A percentile compares a stretch with the other conserved stretches of the same genome.
These are phyloP conservation scores for Geotrichum bryndzae DNA, from an alignment of 1,139 yeast species.

Conservation along the genomic window DNA sequence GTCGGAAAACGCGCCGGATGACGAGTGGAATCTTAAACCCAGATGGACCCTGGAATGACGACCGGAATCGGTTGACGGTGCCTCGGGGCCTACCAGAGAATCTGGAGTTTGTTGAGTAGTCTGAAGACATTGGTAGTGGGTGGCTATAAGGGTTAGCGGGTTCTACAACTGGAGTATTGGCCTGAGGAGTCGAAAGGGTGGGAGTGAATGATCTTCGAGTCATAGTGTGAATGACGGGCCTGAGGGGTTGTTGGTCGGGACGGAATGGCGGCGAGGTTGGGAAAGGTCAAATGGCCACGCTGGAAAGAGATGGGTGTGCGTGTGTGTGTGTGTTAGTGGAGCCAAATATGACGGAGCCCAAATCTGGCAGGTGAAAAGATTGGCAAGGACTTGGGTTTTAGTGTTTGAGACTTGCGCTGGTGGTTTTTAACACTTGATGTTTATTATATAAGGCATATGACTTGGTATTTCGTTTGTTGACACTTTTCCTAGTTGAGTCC, in stretches of 20 bases:
- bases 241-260: neutral
- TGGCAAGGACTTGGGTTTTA: neutral
- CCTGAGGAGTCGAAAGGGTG: conserved; percentile 4
- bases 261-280: neutral
- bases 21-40: conserved; percentile 20
- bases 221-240: neutral
- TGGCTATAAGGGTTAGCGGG: neutral
- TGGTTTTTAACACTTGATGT: too few species aligned
- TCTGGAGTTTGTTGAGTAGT: conserved; percentile 4
- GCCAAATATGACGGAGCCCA: neutral
- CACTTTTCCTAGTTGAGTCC: neutral
- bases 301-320: neutral
- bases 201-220: conserved; percentile 11
- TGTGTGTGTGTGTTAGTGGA: neutral
- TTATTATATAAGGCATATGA: too few species aligned
- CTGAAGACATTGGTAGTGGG: neutral
- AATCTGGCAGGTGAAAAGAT: neutral
- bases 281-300: neutral
- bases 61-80: conserved; percentile 2
- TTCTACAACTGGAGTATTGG: neutral
- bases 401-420: neutral
- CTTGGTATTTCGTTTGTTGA: neutral
- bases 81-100: conserved; percentile 14
- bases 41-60: conserved; percentile 8
- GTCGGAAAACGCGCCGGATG: conserved; percentile 50